Conservation (phyloP, 2,329 filamentous ascomycete genomes). For the Hypoxylon sp. region DNA sequence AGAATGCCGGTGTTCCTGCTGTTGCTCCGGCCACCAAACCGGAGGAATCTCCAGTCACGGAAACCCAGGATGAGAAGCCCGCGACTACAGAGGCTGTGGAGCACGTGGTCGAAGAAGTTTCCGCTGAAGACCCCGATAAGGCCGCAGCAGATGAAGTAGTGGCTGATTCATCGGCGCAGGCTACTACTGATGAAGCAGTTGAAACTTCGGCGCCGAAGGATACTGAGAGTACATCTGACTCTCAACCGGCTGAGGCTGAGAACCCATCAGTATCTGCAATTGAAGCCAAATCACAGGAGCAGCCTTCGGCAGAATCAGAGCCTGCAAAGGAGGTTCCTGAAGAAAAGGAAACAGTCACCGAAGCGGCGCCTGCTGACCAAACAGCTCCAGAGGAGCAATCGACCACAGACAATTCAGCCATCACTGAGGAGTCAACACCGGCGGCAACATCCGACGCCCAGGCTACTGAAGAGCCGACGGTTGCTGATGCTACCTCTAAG, state of each 20-base stretch:
- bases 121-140: conserved; percentile 9
- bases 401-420: not conserved
- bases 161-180: not conserved
- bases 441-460: not conserved
- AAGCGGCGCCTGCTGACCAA: not conserved
- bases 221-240: conserved; percentile 1
- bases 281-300: not conserved
- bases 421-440: conserved; percentile 1
- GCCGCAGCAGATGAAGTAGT: not conserved
- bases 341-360: not conserved
- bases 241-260: conserved; percentile 9
- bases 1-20: not conserved
- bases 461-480: not conserved
- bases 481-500: not conserved
- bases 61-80: not conserved
- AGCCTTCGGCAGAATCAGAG: not conserved
- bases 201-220: conserved; percentile 4
- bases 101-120: not conserved
- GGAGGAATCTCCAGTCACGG: not conserved
- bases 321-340: conserved; percentile 1
- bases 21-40: conserved; percentile 1
- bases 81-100: not conserved
- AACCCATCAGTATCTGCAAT: not conserved
- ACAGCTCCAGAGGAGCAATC: not conserved
- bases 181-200: conserved; percentile 5